A percentile compares a stretch with the other conserved stretches of the same genome.
phyloP scores from a whole-genome alignment of 495 filamentous ascomycete genomes.

The Podospora fimiseda region DNA sequence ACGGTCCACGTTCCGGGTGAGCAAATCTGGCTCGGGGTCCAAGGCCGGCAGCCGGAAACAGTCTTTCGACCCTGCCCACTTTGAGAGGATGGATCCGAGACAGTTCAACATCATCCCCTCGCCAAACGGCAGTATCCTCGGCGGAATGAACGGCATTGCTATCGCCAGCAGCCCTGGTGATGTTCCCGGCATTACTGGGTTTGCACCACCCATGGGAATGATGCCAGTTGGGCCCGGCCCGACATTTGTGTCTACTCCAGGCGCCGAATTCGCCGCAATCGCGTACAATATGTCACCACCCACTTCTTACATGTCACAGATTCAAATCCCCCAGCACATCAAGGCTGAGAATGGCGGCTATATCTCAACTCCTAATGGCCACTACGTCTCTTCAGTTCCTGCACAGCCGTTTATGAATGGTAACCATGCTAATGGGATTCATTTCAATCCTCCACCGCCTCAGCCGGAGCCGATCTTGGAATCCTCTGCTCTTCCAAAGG shows the following conservation, averaged over 20 bases:
- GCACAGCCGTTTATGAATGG: constrained; percentile 7
- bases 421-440: constrained; percentile 7
- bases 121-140: constrained; percentile 13
- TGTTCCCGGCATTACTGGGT: constrained; percentile 1
- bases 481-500: constrained; percentile 7
- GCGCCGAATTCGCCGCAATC: constrained; percentile 11
- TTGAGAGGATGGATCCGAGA: constrained; percentile 42
- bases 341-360: constrained; percentile 16
- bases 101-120: constrained; percentile 33
- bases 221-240: constrained; percentile 2
- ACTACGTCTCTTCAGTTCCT: constrained; percentile 1
- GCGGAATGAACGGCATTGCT: constrained; percentile 7
- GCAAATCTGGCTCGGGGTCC: constrained; percentile 26
- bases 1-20: constrained; percentile 33
- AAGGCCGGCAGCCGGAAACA: constrained; percentile 35
- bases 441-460: constrained; percentile 3
- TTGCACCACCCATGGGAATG: constrained; percentile 4
- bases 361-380: constrained; percentile 3
- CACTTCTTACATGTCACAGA: constrained; percentile 1
- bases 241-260: neutral
- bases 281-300: constrained; percentile 9
- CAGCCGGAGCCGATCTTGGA: neutral
- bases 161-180: constrained; percentile 5
- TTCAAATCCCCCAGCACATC: constrained; percentile 11
- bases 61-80: constrained; percentile 35